Conservation (phyloP, 352 stramenopile genomes). For the Pythium apleroticum region DNA sequence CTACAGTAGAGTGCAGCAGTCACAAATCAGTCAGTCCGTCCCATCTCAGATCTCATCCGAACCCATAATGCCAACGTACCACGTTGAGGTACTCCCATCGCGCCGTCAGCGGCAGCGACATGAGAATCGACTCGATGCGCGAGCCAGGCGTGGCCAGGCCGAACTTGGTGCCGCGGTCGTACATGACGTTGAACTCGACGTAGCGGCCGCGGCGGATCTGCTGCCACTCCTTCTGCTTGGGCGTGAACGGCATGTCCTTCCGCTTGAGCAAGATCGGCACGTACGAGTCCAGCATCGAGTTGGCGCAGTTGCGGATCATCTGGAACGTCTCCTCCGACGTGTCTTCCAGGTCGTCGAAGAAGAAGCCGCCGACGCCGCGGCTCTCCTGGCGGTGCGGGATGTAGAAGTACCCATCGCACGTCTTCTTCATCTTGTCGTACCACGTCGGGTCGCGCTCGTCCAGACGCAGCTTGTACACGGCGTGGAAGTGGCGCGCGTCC, state of each 20-base stretch:
- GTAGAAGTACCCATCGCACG: conserved; percentile 98
- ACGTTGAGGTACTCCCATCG: conserved; percentile 95
- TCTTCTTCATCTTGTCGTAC: conserved; percentile 96
- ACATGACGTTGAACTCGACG: conserved; percentile 99
- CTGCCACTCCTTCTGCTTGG: conserved; percentile 98
- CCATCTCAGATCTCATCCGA: background rate
- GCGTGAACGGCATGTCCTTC: conserved; percentile 95
- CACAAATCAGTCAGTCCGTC: background rate
- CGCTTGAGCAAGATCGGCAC: conserved; percentile 94
- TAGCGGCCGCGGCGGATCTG: conserved; percentile 96
- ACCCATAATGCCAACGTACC: conserved; percentile 24
- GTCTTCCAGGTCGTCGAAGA: conserved; percentile 98
- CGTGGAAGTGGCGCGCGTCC: conserved; percentile 97
- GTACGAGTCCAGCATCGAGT: conserved; percentile 92
- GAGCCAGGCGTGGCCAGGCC: conserved; percentile 95
- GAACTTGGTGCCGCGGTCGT: conserved; percentile 98
- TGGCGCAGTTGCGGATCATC: conserved; percentile 74
- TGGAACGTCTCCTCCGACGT: conserved; percentile 88
- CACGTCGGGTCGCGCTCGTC: conserved; percentile 93
- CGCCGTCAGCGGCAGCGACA: conserved; percentile 97
- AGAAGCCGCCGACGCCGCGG: conserved; percentile 96
- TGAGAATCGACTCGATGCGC: conserved; percentile 98
- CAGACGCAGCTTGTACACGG: conserved; percentile 92
- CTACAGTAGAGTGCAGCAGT: conserved; percentile 20
- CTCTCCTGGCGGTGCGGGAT: conserved; percentile 96